Base-by-base conservation (phyloP, 2,329 filamentous ascomycete genomes). In the Arthroderma uncinatum region DNA sequence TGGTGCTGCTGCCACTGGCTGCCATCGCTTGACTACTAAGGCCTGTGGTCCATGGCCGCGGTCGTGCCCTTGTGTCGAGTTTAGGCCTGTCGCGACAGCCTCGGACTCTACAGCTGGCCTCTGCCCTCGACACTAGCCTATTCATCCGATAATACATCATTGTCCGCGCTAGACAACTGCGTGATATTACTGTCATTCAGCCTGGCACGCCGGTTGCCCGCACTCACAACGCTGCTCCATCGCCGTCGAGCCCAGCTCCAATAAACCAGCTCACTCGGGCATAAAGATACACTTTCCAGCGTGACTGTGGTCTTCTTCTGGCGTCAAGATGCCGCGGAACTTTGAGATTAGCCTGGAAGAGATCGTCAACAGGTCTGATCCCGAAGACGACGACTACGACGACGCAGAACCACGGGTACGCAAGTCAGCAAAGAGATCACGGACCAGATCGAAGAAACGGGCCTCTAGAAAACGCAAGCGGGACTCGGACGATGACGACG, bases 311-410 rank as follows among this genome's bases (percentile, higher is more conserved):
- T 3, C 23, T 30, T 16, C 5, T 33, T 14, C 47, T 19, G 12
- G 9, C 10, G 12, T 30, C 16, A 30, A 34, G 30, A 53, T 53
- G 50, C 50, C 50, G 28, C 50, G 50, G 10, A 53, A 5, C 14
- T 14, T n/a, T n/a, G 50, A 53, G 3, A 25, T 19, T 28, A 34
- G n/a, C n/a, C 19, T 53, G 0, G 50, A 53, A 5, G 50, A 53
- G 34, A 4, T 53, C 50, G 25, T 34, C 10, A 34, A 34, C 19
- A 25, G 50, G 9, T 34, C 28, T 8, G 40, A 60, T 19, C 44
- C 56, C 14, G 66, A 73, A 25, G 74, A 77, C 52, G 70, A 71
- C 42, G 74, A 77, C 60, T 77, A 75, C 55, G 71, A 74, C 54
- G 71, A 71, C 37, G 62, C 62, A 7, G 64, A 63, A 4, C 66